Percentiles rank a stretch among this genome's conserved stretches.
Conservation (phyloP, 2,329 filamentous ascomycete species). For the Eurotiales sp. region DNA sequence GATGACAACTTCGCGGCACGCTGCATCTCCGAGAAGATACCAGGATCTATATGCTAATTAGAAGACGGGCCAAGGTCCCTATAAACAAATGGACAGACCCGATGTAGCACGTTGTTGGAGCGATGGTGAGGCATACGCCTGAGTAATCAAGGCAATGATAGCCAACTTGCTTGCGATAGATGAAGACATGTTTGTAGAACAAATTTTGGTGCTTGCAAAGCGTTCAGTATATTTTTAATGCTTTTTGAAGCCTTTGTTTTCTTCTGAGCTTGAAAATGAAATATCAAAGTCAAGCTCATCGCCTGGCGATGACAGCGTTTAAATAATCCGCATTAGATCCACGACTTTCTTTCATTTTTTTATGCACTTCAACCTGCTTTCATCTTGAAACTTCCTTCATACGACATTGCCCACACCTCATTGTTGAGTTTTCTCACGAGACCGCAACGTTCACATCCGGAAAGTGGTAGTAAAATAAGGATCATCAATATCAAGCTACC, state of each 20-base stretch:
- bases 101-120: background rate
- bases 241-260: background rate
- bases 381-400: too few relatives aligned
- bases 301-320: background rate
- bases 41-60: conserved; percentile 15
- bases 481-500: too few relatives aligned
- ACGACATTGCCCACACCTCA: too few relatives aligned
- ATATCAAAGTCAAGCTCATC: background rate
- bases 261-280: background rate
- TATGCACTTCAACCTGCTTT: too few relatives aligned
- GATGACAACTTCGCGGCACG: conserved; percentile 29
- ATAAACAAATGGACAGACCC: background rate
- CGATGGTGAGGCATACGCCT: background rate
- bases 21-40: conserved; percentile 20
- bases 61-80: background rate
- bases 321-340: background rate
- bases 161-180: background rate
- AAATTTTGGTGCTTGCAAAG: background rate
- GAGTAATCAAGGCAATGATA: background rate
- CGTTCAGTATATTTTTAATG: too few relatives aligned
- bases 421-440: too few relatives aligned
- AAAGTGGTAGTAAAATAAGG: too few relatives aligned
- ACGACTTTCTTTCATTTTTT: too few relatives aligned
- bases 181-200: background rate
- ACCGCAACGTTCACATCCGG: too few relatives aligned